A percentile compares a stretch with the other conserved stretches of the same genome.
These are phyloP conservation scores for Boletus rex-veris DNA, from an alignment of 768 basidiomycete genomes.

Conservation along the genomic window DNA sequence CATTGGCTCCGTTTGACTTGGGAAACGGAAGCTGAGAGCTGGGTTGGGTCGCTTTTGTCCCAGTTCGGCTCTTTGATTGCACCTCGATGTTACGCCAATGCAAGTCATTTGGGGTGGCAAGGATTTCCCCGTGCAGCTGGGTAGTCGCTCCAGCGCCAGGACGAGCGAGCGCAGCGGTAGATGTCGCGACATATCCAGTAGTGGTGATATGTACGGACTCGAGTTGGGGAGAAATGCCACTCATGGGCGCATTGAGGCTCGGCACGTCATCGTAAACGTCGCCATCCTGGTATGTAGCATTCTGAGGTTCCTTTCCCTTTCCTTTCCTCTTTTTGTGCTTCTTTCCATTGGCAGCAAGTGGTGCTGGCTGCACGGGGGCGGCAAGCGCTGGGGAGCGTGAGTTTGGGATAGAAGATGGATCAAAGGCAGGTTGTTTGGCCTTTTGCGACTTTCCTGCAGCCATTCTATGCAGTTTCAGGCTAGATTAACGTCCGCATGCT, in stretches of 20 bases:
- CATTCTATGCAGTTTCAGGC: slow-evolving; percentile 23
- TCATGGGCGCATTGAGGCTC: slow-evolving; percentile 25
- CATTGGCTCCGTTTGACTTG: slow-evolving; percentile 23
- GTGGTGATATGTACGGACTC: slow-evolving; percentile 48
- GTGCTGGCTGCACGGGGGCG: slow-evolving; percentile 4
- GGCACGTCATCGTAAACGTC: slow-evolving; percentile 25
- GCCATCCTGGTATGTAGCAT: slow-evolving; percentile 4
- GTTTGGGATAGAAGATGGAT: slow-evolving; percentile 7
- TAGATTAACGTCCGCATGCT: slow-evolving; percentile 16
- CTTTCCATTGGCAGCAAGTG: slow-evolving; percentile 26
- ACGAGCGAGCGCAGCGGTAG: slow-evolving; percentile 31
- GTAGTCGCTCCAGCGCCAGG: slow-evolving; percentile 32
- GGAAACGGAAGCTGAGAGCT: slow-evolving; percentile 16
- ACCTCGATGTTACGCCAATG: slow-evolving; percentile 43
- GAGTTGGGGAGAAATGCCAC: slow-evolving; percentile 44
- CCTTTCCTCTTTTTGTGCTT: slow-evolving; percentile 47
- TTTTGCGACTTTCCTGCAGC: slow-evolving; percentile 28
- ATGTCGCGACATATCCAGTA: slow-evolving; percentile 41
- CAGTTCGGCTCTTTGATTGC: slow-evolving; percentile 25
- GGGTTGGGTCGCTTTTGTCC: slow-evolving; percentile 23
- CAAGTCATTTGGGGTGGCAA: slow-evolving; percentile 59
- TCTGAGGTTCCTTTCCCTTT: slow-evolving; percentile 34
- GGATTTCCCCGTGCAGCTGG: slow-evolving; percentile 54
- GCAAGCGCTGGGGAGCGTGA: slow-evolving; percentile 8
- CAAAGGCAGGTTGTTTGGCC: slow-evolving; percentile 15